Evolutionary conservation across 2,329 filamentous ascomycete species (phyloP).

Genomic region (Myrmaecium sp.): DNA sequence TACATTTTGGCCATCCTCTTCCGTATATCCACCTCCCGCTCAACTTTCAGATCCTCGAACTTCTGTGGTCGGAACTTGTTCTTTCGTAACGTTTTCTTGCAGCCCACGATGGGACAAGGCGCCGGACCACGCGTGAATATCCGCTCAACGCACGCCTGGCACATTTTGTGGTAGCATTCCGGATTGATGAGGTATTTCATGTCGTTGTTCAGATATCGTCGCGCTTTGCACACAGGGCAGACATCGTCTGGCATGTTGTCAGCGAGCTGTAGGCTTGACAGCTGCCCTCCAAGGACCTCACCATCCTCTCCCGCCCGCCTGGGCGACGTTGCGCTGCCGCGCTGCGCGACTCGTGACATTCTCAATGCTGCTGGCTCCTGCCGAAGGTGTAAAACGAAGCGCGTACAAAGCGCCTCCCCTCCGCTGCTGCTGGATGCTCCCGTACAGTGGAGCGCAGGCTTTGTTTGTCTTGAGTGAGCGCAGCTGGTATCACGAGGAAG

Average conservation of each 20-base stretch:
- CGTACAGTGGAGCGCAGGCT: too few relatives aligned
- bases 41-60: constrained; percentile 73
- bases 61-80: constrained; percentile 74
- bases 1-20: constrained; percentile 51
- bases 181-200: constrained; percentile 95
- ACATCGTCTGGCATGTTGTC: constrained; percentile 47
- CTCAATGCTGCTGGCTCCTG: too few relatives aligned
- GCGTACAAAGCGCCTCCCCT: constrained; percentile 2
- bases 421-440: constrained; percentile 1
- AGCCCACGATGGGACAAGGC: constrained; percentile 80
- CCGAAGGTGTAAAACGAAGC: constrained; percentile 6
- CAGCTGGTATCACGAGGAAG: too few relatives aligned
- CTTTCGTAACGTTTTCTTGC: constrained; percentile 71
- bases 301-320: constrained; percentile 11
- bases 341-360: constrained; percentile 17
- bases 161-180: constrained; percentile 99
- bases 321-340: constrained; percentile 12
- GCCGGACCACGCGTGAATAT: constrained; percentile 86
- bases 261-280: constrained; percentile 10
- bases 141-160: constrained; percentile 83
- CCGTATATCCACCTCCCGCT: constrained; percentile 86
- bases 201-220: constrained; percentile 83
- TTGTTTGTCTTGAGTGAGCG: too few relatives aligned
- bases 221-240: constrained; percentile 94
- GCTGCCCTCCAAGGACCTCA: constrained; percentile 21